These are phyloP conservation scores for Aspergillus sclerotioniger DNA, from an alignment of 495 filamentous ascomycete species.

Conservation along the genomic window DNA sequence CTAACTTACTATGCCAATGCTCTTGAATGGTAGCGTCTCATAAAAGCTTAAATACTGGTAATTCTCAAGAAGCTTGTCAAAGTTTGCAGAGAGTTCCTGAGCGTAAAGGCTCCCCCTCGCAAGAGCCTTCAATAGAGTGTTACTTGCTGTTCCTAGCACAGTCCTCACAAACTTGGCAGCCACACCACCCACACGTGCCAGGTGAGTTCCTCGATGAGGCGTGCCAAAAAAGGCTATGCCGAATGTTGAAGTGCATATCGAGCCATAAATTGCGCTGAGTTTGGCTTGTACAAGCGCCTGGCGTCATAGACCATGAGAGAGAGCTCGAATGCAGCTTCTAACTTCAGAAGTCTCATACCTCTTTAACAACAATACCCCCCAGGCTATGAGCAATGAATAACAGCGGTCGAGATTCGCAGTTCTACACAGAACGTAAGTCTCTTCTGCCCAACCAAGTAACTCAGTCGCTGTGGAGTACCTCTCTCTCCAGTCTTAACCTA, in stretches of 20 bases:
- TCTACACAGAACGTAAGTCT: background rate
- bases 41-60: constrained; percentile 28
- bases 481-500: constrained; percentile 17
- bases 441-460: background rate
- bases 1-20: constrained; percentile 13
- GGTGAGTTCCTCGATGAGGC: constrained; percentile 18
- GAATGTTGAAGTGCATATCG: constrained; percentile 25
- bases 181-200: constrained; percentile 22
- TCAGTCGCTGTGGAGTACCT: background rate
- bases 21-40: constrained; percentile 23
- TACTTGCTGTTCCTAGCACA: constrained; percentile 20
- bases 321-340: background rate
- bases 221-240: constrained; percentile 24
- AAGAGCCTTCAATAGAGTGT: constrained; percentile 25
- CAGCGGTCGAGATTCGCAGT: constrained; percentile 13
- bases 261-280: constrained; percentile 15
- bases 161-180: constrained; percentile 23
- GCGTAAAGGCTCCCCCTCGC: constrained; percentile 19
- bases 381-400: constrained; percentile 20
- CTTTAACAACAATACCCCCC: constrained; percentile 18
- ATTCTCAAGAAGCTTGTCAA: constrained; percentile 24
- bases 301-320: background rate
- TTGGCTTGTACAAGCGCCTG: constrained; percentile 24
- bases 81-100: constrained; percentile 21
- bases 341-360: constrained; percentile 2